Base-by-base conservation (phyloP, 768 basidiomycete genomes). In the Boletellus ananiceps region DNA sequence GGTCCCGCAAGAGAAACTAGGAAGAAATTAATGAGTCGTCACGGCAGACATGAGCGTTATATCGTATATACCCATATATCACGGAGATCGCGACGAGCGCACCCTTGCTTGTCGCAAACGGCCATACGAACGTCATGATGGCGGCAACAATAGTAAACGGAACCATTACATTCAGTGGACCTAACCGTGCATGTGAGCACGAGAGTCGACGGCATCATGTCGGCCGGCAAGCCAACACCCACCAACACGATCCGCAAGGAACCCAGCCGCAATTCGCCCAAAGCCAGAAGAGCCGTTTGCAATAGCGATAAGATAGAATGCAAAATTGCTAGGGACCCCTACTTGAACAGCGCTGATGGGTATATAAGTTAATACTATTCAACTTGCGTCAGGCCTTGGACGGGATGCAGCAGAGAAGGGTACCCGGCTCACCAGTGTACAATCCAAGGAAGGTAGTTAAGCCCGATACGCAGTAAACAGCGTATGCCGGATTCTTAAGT, bases 91-190 rank as follows among this genome's bases (percentile, higher is more conserved):
- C 77, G 3, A 86, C 71, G 27, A 83, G 69, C 0, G 72, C 67
- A 0, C 62, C 69, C 42, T 76, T 58, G 19, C 61, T 74, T 37
- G 59, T 65, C 0, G 75, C 77, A 61, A 81, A 84, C 1, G 88
- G 89, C 89, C 89, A 92, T 2, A 70, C 70, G 56, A 82, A 82
- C 0, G 86, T 86, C 42, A 84, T 58, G 31, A 81, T 63, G 0
- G 76, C 84, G 0, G 83, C 78, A 1, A 77, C 35, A 15, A 74
- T 47, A 0, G 79, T 83, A 32, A 82, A 80, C 0, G 86, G 83
- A 14, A 75, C 75, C 75, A 89, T 83, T 25, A 84, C 69, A 55
- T 84, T 89, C 55, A 88, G 70, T 0, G 80, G 63, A 15, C 88
- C 88, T 83, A 21, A 34, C 14, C 33, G 21, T 14, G 8, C 4